Evolutionary conservation across 1,284 basidiomycete species (phyloP).

Genomic region (Porogramme epimiltina): DNA sequence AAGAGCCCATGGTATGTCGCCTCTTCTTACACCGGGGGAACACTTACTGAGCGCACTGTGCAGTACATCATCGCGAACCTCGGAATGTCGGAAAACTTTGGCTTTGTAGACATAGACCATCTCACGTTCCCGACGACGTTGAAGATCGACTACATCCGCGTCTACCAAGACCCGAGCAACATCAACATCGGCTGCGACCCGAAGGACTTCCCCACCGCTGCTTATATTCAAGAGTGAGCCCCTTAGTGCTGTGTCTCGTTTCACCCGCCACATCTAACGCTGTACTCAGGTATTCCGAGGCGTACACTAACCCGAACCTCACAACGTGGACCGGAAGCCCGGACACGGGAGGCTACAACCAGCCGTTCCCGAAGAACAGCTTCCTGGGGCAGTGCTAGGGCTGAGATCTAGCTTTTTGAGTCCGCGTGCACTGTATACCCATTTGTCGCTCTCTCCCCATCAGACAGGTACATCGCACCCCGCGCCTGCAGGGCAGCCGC

Average conservation of each 20-base stretch:
- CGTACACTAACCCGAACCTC: slow-evolving; percentile 44
- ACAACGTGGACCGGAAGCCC: slow-evolving; percentile 33
- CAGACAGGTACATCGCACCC: no score
- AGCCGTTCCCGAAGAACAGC: slow-evolving; percentile 64
- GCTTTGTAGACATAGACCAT: slow-evolving; percentile 63
- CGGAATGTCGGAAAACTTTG: slow-evolving; percentile 82
- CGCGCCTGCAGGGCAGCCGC: no score
- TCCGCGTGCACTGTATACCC: no score
- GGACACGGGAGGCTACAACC: slow-evolving; percentile 49
- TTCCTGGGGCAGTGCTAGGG: slow-evolving; percentile 56
- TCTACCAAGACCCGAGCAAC: slow-evolving; percentile 71
- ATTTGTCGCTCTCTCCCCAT: no score
- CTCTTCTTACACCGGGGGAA: background rate
- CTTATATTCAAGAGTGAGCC: slow-evolving; percentile 68
- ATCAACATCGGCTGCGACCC: slow-evolving; percentile 88
- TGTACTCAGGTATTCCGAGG: slow-evolving; percentile 35
- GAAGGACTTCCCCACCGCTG: slow-evolving; percentile 70
- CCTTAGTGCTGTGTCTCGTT: no score
- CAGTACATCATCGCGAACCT: slow-evolving; percentile 81
- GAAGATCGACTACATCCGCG: slow-evolving; percentile 82
- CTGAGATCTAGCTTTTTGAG: no score
- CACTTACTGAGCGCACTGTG: no score
- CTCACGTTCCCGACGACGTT: slow-evolving; percentile 73
- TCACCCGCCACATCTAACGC: no score
- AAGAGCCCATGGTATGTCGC: slow-evolving; percentile 81